Evolutionary conservation across 176 grass and related monocot species (phyloP), one percentile per base, ranked within the genome.

Genomic region (Rhipidocladum racemiflorum): DNA sequence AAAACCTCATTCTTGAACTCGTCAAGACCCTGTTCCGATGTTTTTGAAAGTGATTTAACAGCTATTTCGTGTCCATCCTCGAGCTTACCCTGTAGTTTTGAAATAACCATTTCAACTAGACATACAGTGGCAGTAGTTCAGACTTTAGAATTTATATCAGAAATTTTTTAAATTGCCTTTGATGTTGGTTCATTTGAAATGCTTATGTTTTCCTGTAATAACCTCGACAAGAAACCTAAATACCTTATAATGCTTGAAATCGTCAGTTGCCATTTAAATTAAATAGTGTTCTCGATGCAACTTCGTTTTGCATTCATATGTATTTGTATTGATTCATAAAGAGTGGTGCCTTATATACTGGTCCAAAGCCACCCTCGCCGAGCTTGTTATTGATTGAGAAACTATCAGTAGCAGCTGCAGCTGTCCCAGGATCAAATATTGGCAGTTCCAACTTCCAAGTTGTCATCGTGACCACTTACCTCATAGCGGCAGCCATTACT

Each of bases 1-100:
- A 87, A 21, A 29, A 94, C 87, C 77, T 94, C 94, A 51, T 97
- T 97, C 85, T 88, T 97, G 81, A 97, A 87, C 71, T 94, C 89
- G 32, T 85, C 71, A 9, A 94, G 35, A 17, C 91, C 94, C 25
- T 97, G 94, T 21, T 27, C 75, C 0, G 91, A 91, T 77, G 81
- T 89, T 45, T 85, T 87, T 13, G 89, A 84, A 72, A 97, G 89
- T 65, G 86, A 87, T 71, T 97, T 97, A 25, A 97, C 91, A n/a
- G 94, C 89, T 46, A 97, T 90, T 74, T 91, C 89, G 63, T 88
- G 81, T 75, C 87, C 89, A 78, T 94, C 83, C n/a, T 68, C 70
- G n/a, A 91, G 91, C 18, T 49, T 85, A 59, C 91, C 94, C 94
- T 97, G 80, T 53, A 63, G 27, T 65, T 16, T 65, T 79, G 53